A percentile compares a stretch with the other conserved stretches of the same genome.
Evolutionary conservation across 441 rosid genomes (phyloP).

Genomic region (Corymbia calophylla): DNA sequence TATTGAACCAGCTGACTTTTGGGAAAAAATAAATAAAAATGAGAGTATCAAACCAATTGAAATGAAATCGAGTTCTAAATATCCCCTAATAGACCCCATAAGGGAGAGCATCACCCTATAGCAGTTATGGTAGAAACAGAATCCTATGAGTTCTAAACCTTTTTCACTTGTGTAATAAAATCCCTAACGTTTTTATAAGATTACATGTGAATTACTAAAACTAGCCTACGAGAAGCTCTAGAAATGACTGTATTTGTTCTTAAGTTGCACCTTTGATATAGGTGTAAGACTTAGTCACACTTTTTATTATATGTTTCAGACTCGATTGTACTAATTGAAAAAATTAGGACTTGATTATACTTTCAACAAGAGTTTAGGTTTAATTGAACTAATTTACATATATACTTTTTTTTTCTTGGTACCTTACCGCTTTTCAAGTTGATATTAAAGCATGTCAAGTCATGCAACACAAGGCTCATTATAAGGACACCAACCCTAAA

Average conservation of each 20-base stretch:
- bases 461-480: not conserved
- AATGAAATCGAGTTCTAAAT: not conserved
- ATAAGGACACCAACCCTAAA: no score
- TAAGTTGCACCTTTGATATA: no score
- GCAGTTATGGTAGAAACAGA: not conserved
- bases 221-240: not conserved
- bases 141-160: not conserved
- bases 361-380: not conserved
- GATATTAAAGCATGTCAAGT: not conserved
- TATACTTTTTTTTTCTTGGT: no score
- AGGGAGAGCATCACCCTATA: not conserved
- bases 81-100: not conserved
- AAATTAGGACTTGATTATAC: not conserved
- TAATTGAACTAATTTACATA: not conserved
- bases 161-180: not conserved
- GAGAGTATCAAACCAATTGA: not conserved
- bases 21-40: not conserved
- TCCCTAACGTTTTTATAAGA: not conserved
- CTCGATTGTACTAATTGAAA: no score
- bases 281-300: not conserved
- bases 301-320: no score
- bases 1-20: not conserved
- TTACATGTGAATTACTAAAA: not conserved
- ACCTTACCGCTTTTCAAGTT: not conserved
- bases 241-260: no score